Base-by-base conservation (phyloP, 2,329 filamentous ascomycete species). In the Pseudogymnoascus sp. region DNA sequence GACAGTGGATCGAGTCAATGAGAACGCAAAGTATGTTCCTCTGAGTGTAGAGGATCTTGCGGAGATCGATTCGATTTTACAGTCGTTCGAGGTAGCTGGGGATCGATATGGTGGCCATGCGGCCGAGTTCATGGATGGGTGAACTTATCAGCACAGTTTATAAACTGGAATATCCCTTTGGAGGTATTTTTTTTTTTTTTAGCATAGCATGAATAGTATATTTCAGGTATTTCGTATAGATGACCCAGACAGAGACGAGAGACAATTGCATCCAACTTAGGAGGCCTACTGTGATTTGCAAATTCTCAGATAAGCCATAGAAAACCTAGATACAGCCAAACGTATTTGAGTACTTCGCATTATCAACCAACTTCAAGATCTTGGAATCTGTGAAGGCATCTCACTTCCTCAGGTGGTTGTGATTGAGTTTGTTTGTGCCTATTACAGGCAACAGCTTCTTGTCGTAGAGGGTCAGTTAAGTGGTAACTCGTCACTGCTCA, bases 21-120 rank as follows among this genome's bases (percentile, higher is more conserved):
- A 89, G 77, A 90, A 90, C 68, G 74, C 78, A 37, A 79, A 77
- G 64, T 67, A 76, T 38, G 75, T 85, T 5, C 74, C 79, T 1
- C 71, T 87, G 53, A 79, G 75, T 1, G 75, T 79, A 2, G 77
- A 77, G 4, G 84, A 87, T 66, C 70, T 84, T 71, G 70, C 69
- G 5, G 77, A 79, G 67, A 80, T 87, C 60, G 80, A 84, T 60
- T 68, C 69, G 14, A 78, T 82, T 9, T 68, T 86, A 21, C 74
- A 72, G 11, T 77, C 75, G 62, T 82, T 84, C 66, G 76, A 78
- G 46, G 70, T 79, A 5, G 73, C 73, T 1, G 84, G 85, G 1
- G 72, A 66, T 1, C 76, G 84, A 38, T 86, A 86, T 68, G 59
- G 63, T n/a, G 64, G 62, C 14, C 37, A 46, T 60, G 61, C 12